Evolutionary conservation across 768 basidiomycete genomes (phyloP), one percentile per base, ranked within the genome.

Genomic region (Bullera alba): DNA sequence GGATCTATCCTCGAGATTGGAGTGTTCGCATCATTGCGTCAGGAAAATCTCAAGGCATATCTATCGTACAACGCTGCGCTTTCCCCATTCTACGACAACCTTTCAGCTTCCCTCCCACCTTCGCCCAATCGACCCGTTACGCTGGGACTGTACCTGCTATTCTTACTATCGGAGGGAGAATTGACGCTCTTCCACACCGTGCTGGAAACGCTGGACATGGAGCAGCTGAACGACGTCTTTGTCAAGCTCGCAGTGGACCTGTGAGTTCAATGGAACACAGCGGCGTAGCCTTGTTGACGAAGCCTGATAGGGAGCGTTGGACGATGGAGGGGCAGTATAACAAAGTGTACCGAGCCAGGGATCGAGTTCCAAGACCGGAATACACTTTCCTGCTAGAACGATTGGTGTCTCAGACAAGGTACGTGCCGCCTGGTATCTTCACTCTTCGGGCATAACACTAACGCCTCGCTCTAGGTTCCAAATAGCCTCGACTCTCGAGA

Each of bases 281-380:
- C 14, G 39, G 36, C 19, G 42, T 15, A 10, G 26, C 15, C 10
- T 10, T 19, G 45, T 8, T 42, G 32, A 43, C 28, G 10, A 29
- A 26, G 50, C 48, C 28, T 38, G 12, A 7, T n/a, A 70, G 69
- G 15, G 93, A 99, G 72, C 79, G 86, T 43, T 96, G 92, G 87
- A 79, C 97, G 38, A 99, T 99, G 93, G 93, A 97, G 72, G 93
- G 93, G 32, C 86, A 86, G 63, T 99, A 97, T 72, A 89, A 87
- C 74, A 93, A 93, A 71, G 93, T 96, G 10, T 99, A 92, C 87
- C 83, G 86, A 64, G 92, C 92, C 30, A 81, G 91, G 58, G 87
- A 87, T 57, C 84, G 90, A 62, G 87, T 91, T 1, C 90, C 92
- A 1, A 81, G 86, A 30, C 87, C 90, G 56, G 93, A 97, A 69